Percentiles rank a stretch among this genome's conserved stretches.
These are phyloP conservation scores for Penicillium frequentans DNA, from an alignment of 2,329 filamentous ascomycete species.

Conservation along the genomic window DNA sequence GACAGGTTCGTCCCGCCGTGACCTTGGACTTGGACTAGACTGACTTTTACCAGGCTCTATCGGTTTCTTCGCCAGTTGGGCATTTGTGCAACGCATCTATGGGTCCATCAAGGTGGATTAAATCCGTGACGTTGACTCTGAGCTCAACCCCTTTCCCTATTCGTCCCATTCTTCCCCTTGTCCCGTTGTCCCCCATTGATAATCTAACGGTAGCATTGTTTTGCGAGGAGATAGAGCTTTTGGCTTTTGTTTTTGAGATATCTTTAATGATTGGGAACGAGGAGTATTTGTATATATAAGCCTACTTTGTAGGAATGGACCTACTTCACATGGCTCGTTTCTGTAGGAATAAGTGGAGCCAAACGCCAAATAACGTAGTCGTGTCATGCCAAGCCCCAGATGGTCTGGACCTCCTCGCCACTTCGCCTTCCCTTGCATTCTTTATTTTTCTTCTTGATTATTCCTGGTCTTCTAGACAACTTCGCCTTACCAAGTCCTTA, in stretches of 20 bases:
- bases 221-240: slow-evolving; percentile 3
- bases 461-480: neutral
- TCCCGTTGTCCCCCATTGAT: slow-evolving; percentile 1
- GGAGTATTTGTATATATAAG: slow-evolving; percentile 2
- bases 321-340: neutral
- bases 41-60: slow-evolving; percentile 70
- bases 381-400: slow-evolving; percentile 24
- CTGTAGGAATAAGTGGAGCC: neutral
- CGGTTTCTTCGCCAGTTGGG: slow-evolving; percentile 92
- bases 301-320: neutral
- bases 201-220: slow-evolving; percentile 6
- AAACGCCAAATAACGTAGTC: neutral
- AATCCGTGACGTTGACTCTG: neutral
- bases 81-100: slow-evolving; percentile 93
- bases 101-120: slow-evolving; percentile 97
- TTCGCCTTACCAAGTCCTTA: neutral
- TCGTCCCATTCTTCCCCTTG: neutral
- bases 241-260: neutral
- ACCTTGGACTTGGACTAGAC: neutral
- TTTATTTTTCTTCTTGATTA: neutral
- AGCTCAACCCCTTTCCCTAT: neutral
- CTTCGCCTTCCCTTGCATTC: slow-evolving; percentile 4
- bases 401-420: slow-evolving; percentile 20
- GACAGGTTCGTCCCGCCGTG: slow-evolving; percentile 66
- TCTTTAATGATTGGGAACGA: neutral